phyloP scores from a whole-genome alignment of 352 stramenopile species.

The Blastocystis sp. region DNA sequence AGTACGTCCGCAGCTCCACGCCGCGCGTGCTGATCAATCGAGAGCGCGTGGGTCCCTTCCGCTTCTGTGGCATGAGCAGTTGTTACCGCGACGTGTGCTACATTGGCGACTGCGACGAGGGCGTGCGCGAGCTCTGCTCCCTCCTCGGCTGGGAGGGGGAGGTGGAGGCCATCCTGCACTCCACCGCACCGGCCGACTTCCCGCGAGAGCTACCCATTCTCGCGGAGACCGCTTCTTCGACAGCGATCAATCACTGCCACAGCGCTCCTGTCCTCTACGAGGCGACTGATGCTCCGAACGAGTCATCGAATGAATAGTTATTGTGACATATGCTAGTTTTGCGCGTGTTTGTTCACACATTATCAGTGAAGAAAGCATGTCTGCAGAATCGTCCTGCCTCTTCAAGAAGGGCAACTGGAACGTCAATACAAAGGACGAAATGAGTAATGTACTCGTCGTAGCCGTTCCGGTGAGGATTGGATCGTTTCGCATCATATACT shows the following conservation, averaged over 20 bases:
- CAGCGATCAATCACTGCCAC: too few species aligned
- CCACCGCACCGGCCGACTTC: background rate
- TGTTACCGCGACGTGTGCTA: conserved; percentile 76
- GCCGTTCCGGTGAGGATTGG: conserved; percentile 4
- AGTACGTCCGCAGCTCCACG: conserved; percentile 78
- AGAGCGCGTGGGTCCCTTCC: conserved; percentile 75
- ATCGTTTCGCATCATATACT: background rate
- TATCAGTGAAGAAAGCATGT: background rate
- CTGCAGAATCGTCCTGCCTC: background rate
- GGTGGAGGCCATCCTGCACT: background rate
- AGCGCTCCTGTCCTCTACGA: too few species aligned
- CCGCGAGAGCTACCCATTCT: too few species aligned
- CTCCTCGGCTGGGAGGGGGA: conserved; percentile 74
- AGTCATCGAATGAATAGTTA: background rate
- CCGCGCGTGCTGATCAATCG: conserved; percentile 85
- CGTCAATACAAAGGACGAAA: conserved; percentile 11
- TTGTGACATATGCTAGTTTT: background rate
- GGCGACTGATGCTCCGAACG: too few species aligned
- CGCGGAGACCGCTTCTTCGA: too few species aligned
- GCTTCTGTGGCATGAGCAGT: conserved; percentile 75
- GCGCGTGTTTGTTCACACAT: too few species aligned
- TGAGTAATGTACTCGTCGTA: conserved; percentile 6
- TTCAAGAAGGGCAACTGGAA: conserved; percentile 43
- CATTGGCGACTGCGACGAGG: conserved; percentile 79
- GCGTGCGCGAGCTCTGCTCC: conserved; percentile 77